Conservation (phyloP, 179 eudicot genomes). For the Vitellaria paradoxa region DNA sequence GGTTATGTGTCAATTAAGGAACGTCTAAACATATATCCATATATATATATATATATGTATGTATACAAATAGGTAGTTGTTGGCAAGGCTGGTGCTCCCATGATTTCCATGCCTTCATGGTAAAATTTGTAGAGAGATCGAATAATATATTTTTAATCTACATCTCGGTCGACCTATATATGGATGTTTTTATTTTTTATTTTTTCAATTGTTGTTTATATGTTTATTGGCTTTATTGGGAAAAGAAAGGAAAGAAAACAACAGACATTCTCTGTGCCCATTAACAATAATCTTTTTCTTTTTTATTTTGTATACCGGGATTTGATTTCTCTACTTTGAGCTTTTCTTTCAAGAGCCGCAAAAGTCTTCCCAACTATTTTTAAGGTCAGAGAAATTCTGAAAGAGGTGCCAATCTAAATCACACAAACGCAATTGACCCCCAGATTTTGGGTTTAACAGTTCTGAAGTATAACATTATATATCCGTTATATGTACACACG, state of each 20-base stretch:
- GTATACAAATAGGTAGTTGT: not conserved
- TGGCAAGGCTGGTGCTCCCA: not conserved
- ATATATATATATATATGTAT: not conserved
- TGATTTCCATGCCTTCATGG: not conserved
- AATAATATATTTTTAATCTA: not conserved
- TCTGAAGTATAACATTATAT: no score
- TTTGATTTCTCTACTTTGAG: not conserved
- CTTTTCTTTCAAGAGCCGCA: not conserved
- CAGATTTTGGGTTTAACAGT: no score
- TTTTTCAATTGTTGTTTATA: not conserved
- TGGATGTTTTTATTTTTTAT: not conserved
- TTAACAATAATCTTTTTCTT: slow-evolving; percentile 9
- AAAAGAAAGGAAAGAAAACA: not conserved
- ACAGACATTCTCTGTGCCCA: slow-evolving; percentile 19
- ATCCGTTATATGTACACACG: no score
- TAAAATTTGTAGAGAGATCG: not conserved
- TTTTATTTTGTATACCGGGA: not conserved
- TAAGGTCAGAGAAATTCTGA: not conserved
- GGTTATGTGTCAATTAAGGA: not conserved
- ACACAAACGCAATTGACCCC: no score
- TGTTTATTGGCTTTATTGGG: slow-evolving; percentile 2
- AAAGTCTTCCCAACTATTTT: not conserved
- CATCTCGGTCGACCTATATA: not conserved
- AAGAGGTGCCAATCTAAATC: not conserved
- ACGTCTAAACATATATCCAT: not conserved